Evolutionary conservation across 192 early-diverging fungal genomes (phyloP), one percentile per base, ranked within the genome.

Genomic region (Entophlyctis helioformis): DNA sequence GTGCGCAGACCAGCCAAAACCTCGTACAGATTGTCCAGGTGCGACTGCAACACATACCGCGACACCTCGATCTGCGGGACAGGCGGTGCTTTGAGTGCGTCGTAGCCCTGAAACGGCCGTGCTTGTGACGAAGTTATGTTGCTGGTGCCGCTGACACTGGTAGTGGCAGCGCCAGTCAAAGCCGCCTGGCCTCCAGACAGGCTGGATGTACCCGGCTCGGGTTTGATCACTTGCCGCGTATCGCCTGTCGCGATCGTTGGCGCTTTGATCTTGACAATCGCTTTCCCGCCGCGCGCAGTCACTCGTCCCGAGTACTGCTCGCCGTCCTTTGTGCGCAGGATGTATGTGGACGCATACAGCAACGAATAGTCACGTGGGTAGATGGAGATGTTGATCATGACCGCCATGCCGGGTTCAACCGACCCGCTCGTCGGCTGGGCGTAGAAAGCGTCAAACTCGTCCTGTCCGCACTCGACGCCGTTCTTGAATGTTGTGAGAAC

Each of bases 361-460:
- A 61, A 38, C 21, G 60, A 59, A 46, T 79, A 80, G 18, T 66
- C 55, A 46, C 60, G 60, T 11, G 77, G 77, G 39, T 71, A 49
- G 1, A 58, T 52, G 10, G 53, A 59, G 23, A 80, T 42, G 12
- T 29, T 47, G 9, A 80, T 38, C 3, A 45, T 50, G 26, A 57
- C 20, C 0, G 58, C 39, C 0, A 36, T 46, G 19, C 58, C 59
- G 1, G 75, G 59, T 8, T 50, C 41, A 39, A 80, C 59, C 5
- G 59, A 44, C 0, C 69, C 75, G 38, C 59, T 52, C 20, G 57
- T 52, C 13, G 71, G 74, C 16, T 80, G 51, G 10, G 72, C 53
- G 40, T 68, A 74, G 36, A 80, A 80, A 3, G 79, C 56, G 44
- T 74, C 71, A 46, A 68, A 76, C 24, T 78, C 72, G 8, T 79